Conservation (phyloP, 2,329 filamentous ascomycete species). For the Talaromyces atroroseus region DNA sequence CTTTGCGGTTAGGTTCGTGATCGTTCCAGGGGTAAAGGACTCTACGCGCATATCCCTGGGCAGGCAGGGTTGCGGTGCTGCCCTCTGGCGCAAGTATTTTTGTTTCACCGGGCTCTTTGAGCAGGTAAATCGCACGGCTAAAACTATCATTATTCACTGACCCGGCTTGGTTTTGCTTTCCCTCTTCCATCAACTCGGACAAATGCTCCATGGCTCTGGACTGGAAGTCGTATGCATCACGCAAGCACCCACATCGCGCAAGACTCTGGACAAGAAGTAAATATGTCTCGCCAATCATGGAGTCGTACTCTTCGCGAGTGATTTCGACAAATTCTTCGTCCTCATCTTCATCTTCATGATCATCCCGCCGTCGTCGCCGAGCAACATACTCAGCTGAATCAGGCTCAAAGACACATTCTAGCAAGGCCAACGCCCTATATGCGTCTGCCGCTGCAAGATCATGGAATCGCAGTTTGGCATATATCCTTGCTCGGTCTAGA, state of each 20-base stretch:
- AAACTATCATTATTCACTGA: conserved; percentile 10
- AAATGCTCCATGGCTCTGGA: conserved; percentile 24
- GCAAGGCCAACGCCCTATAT: conserved; percentile 80
- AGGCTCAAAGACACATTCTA: conserved; percentile 68
- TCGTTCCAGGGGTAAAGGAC: conserved; percentile 61
- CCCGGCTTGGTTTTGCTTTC: neutral
- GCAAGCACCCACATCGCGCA: conserved; percentile 34
- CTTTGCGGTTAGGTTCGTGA: conserved; percentile 55
- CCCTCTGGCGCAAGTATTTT: neutral
- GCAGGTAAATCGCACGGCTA: neutral
- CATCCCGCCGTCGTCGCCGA: conserved; percentile 38
- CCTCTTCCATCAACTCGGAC: neutral
- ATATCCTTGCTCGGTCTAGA: conserved; percentile 57
- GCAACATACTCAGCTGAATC: conserved; percentile 81
- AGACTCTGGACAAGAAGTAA: conserved; percentile 33
- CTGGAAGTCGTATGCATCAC: conserved; percentile 38
- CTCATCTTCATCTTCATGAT: conserved; percentile 33
- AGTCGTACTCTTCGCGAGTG: conserved; percentile 31
- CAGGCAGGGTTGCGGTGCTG: conserved; percentile 25
- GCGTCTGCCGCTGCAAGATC: conserved; percentile 87
- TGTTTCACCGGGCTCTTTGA: neutral
- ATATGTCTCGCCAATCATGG: conserved; percentile 32
- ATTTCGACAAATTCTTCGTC: conserved; percentile 37
- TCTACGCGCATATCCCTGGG: conserved; percentile 41
- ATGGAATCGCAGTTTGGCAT: conserved; percentile 73